Conservation (phyloP, 257 asterid genomes). For the Verbena officinalis region DNA sequence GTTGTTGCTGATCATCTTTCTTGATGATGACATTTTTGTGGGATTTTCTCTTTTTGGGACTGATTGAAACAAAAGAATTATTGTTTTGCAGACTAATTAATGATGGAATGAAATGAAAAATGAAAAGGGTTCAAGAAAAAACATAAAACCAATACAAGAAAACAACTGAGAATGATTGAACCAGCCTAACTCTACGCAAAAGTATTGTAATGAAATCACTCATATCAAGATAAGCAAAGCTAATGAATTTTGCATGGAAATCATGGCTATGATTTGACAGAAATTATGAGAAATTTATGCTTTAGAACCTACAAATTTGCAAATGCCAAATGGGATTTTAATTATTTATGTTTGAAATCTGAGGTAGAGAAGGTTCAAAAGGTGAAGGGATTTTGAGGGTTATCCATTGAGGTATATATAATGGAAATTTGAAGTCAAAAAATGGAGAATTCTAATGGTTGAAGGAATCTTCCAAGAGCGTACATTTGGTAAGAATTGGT, state of each 20-base stretch:
- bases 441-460: slow-evolving; percentile 22
- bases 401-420: slow-evolving; percentile 34
- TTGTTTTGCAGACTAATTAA: background rate
- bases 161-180: slow-evolving; percentile 60
- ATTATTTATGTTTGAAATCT: slow-evolving; percentile 27
- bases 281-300: background rate
- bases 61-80: no score
- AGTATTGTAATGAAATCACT: slow-evolving; percentile 32
- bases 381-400: slow-evolving; percentile 27
- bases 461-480: slow-evolving; percentile 38
- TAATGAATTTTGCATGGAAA: slow-evolving; percentile 23
- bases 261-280: slow-evolving; percentile 10
- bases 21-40: slow-evolving; percentile 44
- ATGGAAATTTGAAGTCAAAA: slow-evolving; percentile 7
- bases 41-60: slow-evolving; percentile 1
- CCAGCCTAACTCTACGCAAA: slow-evolving; percentile 42
- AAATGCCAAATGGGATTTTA: background rate
- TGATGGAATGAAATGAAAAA: background rate
- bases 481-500: slow-evolving; percentile 38
- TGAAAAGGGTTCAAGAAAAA: slow-evolving; percentile 37
- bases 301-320: background rate
- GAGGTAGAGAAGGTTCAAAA: slow-evolving; percentile 1
- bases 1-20: slow-evolving; percentile 21
- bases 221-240: slow-evolving; percentile 32
- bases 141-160: slow-evolving; percentile 61